A percentile compares a stretch with the other conserved stretches of the same genome.
These are phyloP conservation scores for Kwoniella europaea DNA, from an alignment of 768 basidiomycete genomes.

Conservation along the genomic window DNA sequence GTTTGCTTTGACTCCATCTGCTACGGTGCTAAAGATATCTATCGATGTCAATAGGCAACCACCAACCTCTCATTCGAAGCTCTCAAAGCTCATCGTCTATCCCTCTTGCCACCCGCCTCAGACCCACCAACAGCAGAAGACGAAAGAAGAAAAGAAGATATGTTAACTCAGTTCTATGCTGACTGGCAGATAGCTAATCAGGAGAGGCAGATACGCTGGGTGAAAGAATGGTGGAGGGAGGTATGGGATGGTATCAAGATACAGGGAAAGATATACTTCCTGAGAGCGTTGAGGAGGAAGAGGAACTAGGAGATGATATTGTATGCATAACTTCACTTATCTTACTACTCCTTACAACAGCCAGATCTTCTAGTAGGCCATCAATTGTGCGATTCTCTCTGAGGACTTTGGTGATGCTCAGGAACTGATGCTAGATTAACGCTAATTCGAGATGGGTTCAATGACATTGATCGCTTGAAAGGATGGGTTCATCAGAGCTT, in stretches of 20 bases:
- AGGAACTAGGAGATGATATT: background rate
- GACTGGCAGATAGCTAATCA: slow-evolving; percentile 52
- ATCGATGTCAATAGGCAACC: slow-evolving; percentile 34
- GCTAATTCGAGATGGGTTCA: too few species aligned
- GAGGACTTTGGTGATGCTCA: too few species aligned
- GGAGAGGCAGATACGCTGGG: slow-evolving; percentile 42
- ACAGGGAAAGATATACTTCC: slow-evolving; percentile 40
- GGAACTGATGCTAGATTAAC: too few species aligned
- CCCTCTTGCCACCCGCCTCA: slow-evolving; percentile 32
- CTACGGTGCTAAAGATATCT: too few species aligned
- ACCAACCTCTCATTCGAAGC: slow-evolving; percentile 46
- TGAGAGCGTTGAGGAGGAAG: slow-evolving; percentile 28
- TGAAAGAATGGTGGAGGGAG: slow-evolving; percentile 52
- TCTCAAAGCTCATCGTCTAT: slow-evolving; percentile 42
- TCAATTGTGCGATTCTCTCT: too few species aligned
- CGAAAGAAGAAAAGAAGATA: slow-evolving; percentile 33
- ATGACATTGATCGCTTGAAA: too few species aligned
- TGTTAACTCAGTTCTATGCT: slow-evolving; percentile 46
- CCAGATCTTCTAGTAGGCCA: too few species aligned
- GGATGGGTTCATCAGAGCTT: too few species aligned
- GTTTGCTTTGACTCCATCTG: too few species aligned
- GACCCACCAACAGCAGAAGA: slow-evolving; percentile 44
- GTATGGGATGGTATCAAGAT: slow-evolving; percentile 45
- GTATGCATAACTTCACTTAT: background rate
- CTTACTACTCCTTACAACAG: too few species aligned